Evolutionary conservation across 179 eudicot genomes (phyloP), one percentile per base, ranked within the genome.

Genomic region (Beta macrorhiza): DNA sequence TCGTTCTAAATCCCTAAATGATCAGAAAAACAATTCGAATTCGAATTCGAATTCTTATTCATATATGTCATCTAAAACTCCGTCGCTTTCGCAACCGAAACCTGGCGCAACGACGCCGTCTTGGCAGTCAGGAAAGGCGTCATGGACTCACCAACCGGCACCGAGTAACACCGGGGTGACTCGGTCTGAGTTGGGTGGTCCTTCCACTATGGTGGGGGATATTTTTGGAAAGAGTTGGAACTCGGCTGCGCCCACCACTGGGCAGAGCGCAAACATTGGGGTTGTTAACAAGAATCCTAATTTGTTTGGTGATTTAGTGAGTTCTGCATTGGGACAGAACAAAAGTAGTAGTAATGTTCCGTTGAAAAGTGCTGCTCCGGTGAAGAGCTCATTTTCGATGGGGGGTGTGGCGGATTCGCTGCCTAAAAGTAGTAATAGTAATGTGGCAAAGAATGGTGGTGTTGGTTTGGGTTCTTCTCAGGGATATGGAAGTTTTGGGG

Each of bases 101-200:
- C 80, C 90, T 5, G 79, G 78, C 67, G 62, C 89, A 37, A 67
- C 91, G 76, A 75, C 89, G 73, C 90, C 95, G 22, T 84, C 87
- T 19, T 85, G 88, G 91, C 97, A 93, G 62, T 93, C 93, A 0
- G 90, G 90, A 29, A 92, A 86, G 65, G 90, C 98, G 11, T 89
- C 97, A 0, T 94, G 97, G 94, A 91, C 95, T 49, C 97, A 93
- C 89, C 93, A 93, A 61, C 98, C 98, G 7, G 89, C 90, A 11
- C 84, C 96, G 76, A 78, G 76, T 64, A 85, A 83, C 16, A 62
- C 88, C 51, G 83, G 85, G 25, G 59, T 83, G 32, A 81, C 82
- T 68, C 84, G 85, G 78, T 76, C 85, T 14, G 97, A 91, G 78
- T 58, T 91, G 37, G 83, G 86, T 0, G 97, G 89, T 10, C 90